Evolutionary conservation across 805 yeast genomes (phyloP), one percentile per base, ranked within the genome.

Genomic region (Debaryomyces maramus): DNA sequence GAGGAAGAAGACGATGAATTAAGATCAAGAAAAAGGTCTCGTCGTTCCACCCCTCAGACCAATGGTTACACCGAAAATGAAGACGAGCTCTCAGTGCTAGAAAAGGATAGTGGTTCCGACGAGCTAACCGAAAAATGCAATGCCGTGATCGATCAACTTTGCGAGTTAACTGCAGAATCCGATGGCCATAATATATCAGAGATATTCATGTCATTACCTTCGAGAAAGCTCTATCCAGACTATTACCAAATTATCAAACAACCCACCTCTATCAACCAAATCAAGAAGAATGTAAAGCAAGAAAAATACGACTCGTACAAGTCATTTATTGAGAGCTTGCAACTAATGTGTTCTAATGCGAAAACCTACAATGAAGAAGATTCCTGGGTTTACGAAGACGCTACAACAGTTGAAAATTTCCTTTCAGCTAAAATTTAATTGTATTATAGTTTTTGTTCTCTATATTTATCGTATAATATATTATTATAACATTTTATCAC

Each of bases 141-240:
- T 32, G 51, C 51, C 6, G 55, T 83, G 11, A 55, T 81, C 38
- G 73, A 73, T 6, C 73, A 69, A 32, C 55, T 77, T 41, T 45
- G 60, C 29, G 60, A 60, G 30, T 58, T 72, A 39, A 62, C 47
- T 36, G 81, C 76, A 47, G 77, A 64, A 44, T 67, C 64, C 14
- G 71, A 67, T 43, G 72, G 67, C 10, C 74, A 67, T 41, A 50
- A 49, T 33, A 47, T 60, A 2, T 45, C 58, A 5, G 73, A 67
- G 21, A 55, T 67, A 11, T 90, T 90, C 65, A 56, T 80, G 52
- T 78, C 73, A 33, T 67, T 85, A 38, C 98, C 98, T 3, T 75
- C 90, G 0, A 75, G 77, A 47, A 77, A 77, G 58, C 57, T 80
- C 39, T 91, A 88, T 59, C 93, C 97, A 0, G 97, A 91, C 61